phyloP scores from a whole-genome alignment of 148 eudicot genomes.

The Diospyros lotus region DNA sequence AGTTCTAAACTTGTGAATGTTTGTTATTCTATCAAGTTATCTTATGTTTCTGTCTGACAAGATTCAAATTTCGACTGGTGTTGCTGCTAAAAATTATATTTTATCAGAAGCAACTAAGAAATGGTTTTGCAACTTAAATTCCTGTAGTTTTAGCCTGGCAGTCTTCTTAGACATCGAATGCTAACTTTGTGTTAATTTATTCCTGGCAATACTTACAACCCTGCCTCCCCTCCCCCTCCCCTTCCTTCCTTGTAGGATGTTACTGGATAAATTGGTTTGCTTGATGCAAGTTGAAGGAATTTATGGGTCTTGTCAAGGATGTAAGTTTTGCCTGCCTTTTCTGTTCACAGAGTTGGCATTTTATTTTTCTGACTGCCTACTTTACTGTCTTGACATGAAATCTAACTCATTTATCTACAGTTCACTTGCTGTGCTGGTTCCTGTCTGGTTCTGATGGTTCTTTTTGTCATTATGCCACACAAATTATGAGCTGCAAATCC shows the following conservation, averaged over 20 bases:
- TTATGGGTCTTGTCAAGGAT: conserved; percentile 23
- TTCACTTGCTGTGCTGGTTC: conserved; percentile 17
- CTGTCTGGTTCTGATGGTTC: conserved; percentile 16
- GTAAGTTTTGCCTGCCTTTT: conserved; percentile 25
- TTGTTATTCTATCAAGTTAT: neutral
- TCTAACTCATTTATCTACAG: conserved; percentile 3
- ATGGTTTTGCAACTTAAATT: neutral
- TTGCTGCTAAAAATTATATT: neutral
- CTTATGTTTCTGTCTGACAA: neutral
- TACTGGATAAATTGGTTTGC: conserved; percentile 20
- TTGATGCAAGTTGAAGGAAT: conserved; percentile 32
- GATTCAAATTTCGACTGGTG: conserved; percentile 6
- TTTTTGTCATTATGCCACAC: conserved; percentile 19
- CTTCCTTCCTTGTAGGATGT: conserved; percentile 22
- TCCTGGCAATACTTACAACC: conserved; percentile 7
- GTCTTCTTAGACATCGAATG: neutral
- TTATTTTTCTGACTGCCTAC: neutral
- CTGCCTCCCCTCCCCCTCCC: neutral
- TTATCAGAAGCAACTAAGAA: neutral
- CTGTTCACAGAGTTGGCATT: neutral
- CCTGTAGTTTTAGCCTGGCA: neutral
- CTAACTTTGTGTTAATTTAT: neutral
- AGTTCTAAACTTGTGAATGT: conserved; percentile 3
- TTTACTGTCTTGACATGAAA: neutral
- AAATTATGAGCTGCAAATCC: conserved; percentile 30